Evolutionary conservation across 345 rosid genomes (phyloP).

Genomic region (Euphorbia lathyris): DNA sequence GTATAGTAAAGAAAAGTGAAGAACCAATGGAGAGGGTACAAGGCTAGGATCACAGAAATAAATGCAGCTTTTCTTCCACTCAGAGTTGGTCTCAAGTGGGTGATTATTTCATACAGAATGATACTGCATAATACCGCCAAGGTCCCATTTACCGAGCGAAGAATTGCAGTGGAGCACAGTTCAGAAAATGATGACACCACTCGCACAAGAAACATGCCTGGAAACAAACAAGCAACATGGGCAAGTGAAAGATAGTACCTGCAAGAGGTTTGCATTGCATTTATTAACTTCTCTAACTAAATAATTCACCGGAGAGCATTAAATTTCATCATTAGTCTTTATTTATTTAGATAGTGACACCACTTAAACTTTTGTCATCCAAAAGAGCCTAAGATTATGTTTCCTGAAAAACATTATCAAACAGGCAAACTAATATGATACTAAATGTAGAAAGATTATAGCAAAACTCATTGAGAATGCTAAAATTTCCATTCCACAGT

Average conservation of each 20-base stretch:
- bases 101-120: slow-evolving; percentile 61
- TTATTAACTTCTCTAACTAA: slow-evolving; percentile 20
- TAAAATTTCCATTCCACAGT: not conserved
- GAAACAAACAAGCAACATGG: slow-evolving; percentile 66
- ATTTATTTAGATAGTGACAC: not conserved
- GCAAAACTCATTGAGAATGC: not conserved
- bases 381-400: not conserved
- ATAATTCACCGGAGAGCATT: not conserved
- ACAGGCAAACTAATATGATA: not conserved
- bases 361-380: not conserved
- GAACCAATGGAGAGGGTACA: slow-evolving; percentile 94
- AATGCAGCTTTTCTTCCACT: slow-evolving; percentile 55
- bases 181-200: slow-evolving; percentile 40
- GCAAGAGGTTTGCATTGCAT: slow-evolving; percentile 32
- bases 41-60: slow-evolving; percentile 51
- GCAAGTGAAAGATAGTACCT: slow-evolving; percentile 94
- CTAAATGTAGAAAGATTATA: not conserved
- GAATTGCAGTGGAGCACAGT: slow-evolving; percentile 56
- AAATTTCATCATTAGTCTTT: not conserved
- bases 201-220: slow-evolving; percentile 44
- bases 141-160: slow-evolving; percentile 60
- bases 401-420: not conserved
- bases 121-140: slow-evolving; percentile 75
- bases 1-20: slow-evolving; percentile 92
- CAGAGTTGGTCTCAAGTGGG: slow-evolving; percentile 52